phyloP scores from a whole-genome alignment of 2,329 filamentous ascomycete species.

The Verticillium tricorpus region DNA sequence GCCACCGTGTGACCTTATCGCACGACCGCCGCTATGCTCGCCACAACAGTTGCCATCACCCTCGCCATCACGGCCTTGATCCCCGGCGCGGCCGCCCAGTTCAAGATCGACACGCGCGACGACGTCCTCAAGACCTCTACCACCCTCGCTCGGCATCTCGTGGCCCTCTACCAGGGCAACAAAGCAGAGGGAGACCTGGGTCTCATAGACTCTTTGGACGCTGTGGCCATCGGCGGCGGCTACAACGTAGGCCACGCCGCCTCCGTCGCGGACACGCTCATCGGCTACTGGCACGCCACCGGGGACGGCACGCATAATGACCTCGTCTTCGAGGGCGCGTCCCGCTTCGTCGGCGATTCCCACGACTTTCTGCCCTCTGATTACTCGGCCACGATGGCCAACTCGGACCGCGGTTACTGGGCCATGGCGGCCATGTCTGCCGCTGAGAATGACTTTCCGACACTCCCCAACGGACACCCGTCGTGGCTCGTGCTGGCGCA shows the following conservation, averaged over 20 bases:
- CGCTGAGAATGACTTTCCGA: constrained; percentile 48
- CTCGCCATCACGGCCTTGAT: no score
- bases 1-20: no score
- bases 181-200: constrained; percentile 22
- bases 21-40: no score
- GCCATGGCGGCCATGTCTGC: constrained; percentile 52
- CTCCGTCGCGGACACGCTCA: constrained; percentile 24
- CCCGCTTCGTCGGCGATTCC: constrained; percentile 41
- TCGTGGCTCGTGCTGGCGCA: constrained; percentile 52
- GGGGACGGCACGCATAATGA: constrained; percentile 48
- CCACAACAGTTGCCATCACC: no score
- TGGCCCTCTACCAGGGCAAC: constrained; percentile 22
- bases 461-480: constrained; percentile 33
- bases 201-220: constrained; percentile 17
- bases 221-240: constrained; percentile 11
- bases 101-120: constrained; percentile 7
- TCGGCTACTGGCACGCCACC: constrained; percentile 36
- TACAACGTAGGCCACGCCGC: constrained; percentile 31
- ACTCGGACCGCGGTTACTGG: constrained; percentile 60
- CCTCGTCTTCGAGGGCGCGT: constrained; percentile 36
- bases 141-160: constrained; percentile 13
- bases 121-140: constrained; percentile 14
- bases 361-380: constrained; percentile 46
- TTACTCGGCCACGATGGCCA: constrained; percentile 40
- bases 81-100: neutral